Percentiles rank a stretch among this genome's conserved stretches.
Conservation (phyloP, 441 rosid genomes). For the Viola pubescens region DNA sequence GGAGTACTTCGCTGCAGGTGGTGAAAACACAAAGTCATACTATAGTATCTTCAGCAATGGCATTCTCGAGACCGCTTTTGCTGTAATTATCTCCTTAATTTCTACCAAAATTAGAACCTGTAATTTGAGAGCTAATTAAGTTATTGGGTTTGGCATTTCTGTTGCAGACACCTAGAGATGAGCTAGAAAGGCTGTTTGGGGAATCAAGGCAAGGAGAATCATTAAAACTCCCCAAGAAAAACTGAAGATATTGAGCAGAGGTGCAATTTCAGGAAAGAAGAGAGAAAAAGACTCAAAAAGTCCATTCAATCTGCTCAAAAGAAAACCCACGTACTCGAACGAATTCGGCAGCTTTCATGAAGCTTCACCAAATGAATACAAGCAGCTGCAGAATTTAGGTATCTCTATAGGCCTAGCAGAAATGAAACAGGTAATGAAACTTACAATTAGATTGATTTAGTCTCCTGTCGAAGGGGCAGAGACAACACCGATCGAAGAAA, state of each 20-base stretch:
- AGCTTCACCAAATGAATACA: slow-evolving; percentile 31
- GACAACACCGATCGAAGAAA: not conserved
- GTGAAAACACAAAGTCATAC: slow-evolving; percentile 30
- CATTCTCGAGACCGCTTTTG: slow-evolving; percentile 39
- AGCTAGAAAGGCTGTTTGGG: slow-evolving; percentile 26
- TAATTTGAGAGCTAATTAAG: not conserved
- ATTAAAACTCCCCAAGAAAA: slow-evolving; percentile 28
- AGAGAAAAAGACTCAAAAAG: slow-evolving; percentile 6
- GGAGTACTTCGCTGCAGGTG: slow-evolving; percentile 33
- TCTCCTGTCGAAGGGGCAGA: not conserved
- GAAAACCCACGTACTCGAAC: slow-evolving; percentile 35
- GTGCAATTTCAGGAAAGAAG: slow-evolving; percentile 15
- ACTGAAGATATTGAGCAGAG: slow-evolving; percentile 24
- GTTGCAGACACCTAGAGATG: slow-evolving; percentile 34
- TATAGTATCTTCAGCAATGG: slow-evolving; percentile 32
- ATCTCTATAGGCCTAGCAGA: slow-evolving; percentile 24
- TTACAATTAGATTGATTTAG: no score
- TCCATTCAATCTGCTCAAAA: slow-evolving; percentile 30
- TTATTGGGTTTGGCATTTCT: not conserved
- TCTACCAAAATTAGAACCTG: not conserved
- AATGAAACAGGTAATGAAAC: slow-evolving; percentile 29
- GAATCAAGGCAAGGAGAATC: slow-evolving; percentile 29
- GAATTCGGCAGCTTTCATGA: slow-evolving; percentile 40
- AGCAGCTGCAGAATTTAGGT: slow-evolving; percentile 33
- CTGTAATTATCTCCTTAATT: slow-evolving; percentile 21